Base-by-base conservation (phyloP, 352 stramenopile species). In the Halophytophthora polymorphica region DNA sequence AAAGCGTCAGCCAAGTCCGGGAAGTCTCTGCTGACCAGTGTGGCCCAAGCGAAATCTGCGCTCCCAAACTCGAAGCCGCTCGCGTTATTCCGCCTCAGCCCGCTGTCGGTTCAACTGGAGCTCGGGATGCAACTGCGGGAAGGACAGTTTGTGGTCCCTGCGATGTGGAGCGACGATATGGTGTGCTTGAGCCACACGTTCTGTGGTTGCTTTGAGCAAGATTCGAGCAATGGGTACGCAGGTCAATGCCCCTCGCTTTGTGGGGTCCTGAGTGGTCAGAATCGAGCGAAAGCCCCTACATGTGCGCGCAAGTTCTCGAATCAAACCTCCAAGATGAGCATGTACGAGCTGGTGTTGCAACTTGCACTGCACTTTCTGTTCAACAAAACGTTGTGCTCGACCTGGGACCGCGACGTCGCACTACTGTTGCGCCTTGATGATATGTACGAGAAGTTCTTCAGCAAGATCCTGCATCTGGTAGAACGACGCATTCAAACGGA, bases 381-480 rank as follows among this genome's bases (percentile, higher is more conserved):
- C 8, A 56, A 74, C 46, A 64, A 58, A 41, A 43, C 35, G 1
- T 38, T 47, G 1, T 61, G 60, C n/a, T 52, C 23, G 21, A 61
- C 21, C 18, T 83, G 77, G 74, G 74, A 86, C 22, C 66, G 64
- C 39, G 68, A 84, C 25, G 67, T 79, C 22, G 66, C 63, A 6
- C 50, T 80, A 18, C 41, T 86, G n/a, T 56, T 86, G 25, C 64
- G 70, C 2, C 65, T 83, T 22, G 61, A 83, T 46, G 67, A 70
- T 11, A 33, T 88, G 4, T 65, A 85, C 41, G 67, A 64, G 1
- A 54, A 65, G 12, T 28, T 86, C 36, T 67, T 66, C 34, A 56
- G 64, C 17, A 67, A 79, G n/a, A 55, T 77, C 15, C 52, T 67
- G 15, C 29, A 44, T 40, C 56, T 63, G 23, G 45, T 58, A 5